Conservation (phyloP, 768 basidiomycete species). For the Mycena epipterygia region DNA sequence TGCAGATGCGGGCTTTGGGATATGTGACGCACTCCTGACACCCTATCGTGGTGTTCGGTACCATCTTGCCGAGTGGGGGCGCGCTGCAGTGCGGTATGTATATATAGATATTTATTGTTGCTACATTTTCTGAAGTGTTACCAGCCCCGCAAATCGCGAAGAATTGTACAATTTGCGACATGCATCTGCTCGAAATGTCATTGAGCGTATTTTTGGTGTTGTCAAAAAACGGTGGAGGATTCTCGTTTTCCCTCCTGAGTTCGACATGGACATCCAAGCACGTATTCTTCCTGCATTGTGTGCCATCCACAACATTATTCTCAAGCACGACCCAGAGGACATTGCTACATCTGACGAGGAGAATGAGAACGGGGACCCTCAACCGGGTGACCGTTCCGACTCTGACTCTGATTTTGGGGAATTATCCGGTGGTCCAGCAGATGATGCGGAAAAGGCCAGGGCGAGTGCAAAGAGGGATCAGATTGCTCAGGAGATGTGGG, state of each 20-base stretch:
- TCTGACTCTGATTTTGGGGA: too few relatives aligned
- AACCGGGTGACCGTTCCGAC: neutral
- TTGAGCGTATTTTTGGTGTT: too few relatives aligned
- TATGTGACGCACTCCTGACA: constrained; percentile 34
- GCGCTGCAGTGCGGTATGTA: constrained; percentile 7
- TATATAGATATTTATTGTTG: too few relatives aligned
- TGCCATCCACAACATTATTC: constrained; percentile 50
- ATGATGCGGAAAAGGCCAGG: too few relatives aligned
- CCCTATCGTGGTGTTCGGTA: constrained; percentile 41
- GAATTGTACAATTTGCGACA: constrained; percentile 55
- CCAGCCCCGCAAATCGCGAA: constrained; percentile 45
- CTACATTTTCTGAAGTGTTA: neutral
- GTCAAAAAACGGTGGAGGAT: constrained; percentile 30
- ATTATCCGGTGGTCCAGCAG: too few relatives aligned
- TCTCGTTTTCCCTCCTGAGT: constrained; percentile 40
- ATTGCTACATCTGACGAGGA: constrained; percentile 27
- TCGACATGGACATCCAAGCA: constrained; percentile 42
- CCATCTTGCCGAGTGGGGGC: constrained; percentile 42
- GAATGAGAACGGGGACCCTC: constrained; percentile 23
- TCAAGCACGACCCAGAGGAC: constrained; percentile 46
- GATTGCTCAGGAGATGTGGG: too few relatives aligned
- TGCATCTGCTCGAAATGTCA: too few relatives aligned
- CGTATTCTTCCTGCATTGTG: constrained; percentile 41
- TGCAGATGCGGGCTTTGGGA: too few relatives aligned
- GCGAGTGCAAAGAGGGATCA: too few relatives aligned